Conservation (phyloP, 345 rosid genomes). For the Reutealis trisperma region DNA sequence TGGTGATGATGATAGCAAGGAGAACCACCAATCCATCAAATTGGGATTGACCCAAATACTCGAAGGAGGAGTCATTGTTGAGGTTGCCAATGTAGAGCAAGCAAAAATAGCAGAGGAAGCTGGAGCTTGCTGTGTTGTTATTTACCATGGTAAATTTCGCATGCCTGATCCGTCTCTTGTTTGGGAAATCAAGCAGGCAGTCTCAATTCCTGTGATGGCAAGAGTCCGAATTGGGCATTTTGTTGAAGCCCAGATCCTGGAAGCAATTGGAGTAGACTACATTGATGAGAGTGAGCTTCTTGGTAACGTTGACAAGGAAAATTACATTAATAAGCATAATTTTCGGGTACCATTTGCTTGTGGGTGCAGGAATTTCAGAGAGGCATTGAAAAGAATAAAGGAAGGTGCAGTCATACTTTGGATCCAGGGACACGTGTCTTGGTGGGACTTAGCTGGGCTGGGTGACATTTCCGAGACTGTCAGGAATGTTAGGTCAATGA, state of each 20-base stretch:
- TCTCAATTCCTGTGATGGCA: constrained; percentile 62
- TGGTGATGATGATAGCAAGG: constrained; percentile 15
- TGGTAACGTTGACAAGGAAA: constrained; percentile 49
- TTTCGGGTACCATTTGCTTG: constrained; percentile 30
- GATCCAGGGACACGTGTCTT: constrained; percentile 27
- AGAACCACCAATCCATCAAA: constrained; percentile 54
- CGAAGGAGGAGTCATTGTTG: constrained; percentile 63
- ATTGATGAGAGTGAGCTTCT: constrained; percentile 64
- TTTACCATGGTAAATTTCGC: constrained; percentile 41
- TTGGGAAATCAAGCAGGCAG: constrained; percentile 48
- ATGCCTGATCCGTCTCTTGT: constrained; percentile 61
- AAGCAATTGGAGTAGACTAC: constrained; percentile 50
- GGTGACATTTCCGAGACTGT: constrained; percentile 39
- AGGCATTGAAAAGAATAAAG: constrained; percentile 41
- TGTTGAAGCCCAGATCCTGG: constrained; percentile 74
- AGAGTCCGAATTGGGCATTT: constrained; percentile 63
- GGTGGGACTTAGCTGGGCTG: constrained; percentile 19
- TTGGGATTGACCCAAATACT: constrained; percentile 64
- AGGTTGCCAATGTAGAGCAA: constrained; percentile 46
- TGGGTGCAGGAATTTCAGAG: constrained; percentile 42
- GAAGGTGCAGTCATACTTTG: constrained; percentile 51
- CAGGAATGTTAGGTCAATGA: constrained; percentile 39
- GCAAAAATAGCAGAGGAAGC: constrained; percentile 69
- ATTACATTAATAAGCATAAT: constrained; percentile 51
- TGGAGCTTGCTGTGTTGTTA: constrained; percentile 58